Conservation (phyloP, 148 eudicot species). For the Chenopodium formosanum region DNA sequence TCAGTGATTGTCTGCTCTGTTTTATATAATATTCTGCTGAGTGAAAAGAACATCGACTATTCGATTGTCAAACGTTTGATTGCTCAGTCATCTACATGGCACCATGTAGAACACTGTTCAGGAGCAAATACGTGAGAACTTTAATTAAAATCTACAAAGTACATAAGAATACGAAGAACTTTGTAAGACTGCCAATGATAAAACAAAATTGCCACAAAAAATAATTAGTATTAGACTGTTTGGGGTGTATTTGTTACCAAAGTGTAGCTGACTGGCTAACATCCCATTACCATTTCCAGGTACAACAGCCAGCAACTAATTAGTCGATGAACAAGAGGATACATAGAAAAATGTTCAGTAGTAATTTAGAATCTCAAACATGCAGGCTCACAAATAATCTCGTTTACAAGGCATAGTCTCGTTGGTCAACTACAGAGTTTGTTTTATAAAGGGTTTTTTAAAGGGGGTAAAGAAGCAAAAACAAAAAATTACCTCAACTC, state of each 20-base stretch:
- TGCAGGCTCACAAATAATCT: conserved; percentile 16
- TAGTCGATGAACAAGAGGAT: background rate
- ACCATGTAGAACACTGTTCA: too few relatives aligned
- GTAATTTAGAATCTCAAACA: conserved; percentile 20
- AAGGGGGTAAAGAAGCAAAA: background rate
- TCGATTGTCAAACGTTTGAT: too few relatives aligned
- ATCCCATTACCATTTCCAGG: background rate
- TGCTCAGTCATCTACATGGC: too few relatives aligned
- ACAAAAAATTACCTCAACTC: conserved; percentile 23
- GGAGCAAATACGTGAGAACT: too few relatives aligned
- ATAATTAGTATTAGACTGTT: background rate
- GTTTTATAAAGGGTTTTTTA: background rate
- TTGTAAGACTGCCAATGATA: too few relatives aligned
- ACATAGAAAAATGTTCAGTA: background rate
- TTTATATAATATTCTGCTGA: too few relatives aligned
- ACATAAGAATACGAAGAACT: background rate
- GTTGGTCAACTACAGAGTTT: conserved; percentile 8
- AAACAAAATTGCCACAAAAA: background rate
- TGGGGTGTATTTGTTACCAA: background rate
- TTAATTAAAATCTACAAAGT: too few relatives aligned
- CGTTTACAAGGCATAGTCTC: conserved; percentile 13
- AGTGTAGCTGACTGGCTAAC: background rate
- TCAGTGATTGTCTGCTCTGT: too few relatives aligned
- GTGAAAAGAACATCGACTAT: too few relatives aligned
- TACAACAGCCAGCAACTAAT: background rate